phyloP scores from a whole-genome alignment of 768 basidiomycete genomes.

The Postia placenta region DNA sequence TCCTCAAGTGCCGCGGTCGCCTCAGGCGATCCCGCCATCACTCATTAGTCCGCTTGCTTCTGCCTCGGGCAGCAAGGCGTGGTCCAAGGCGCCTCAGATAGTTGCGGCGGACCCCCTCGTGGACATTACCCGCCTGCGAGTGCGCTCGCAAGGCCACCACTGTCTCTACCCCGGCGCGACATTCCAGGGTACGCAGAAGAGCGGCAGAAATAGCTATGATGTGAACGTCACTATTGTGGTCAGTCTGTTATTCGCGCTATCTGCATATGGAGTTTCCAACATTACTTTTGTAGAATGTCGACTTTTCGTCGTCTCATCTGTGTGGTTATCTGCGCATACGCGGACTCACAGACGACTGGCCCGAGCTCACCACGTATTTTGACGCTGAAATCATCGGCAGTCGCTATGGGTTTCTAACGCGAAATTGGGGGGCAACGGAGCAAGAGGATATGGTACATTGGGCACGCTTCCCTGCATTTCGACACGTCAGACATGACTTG shows the following conservation, averaged over 20 bases:
- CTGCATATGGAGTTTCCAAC: neutral
- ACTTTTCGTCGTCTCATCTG: conserved; percentile 78
- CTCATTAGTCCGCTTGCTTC: conserved; percentile 1
- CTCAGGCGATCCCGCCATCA: conserved; percentile 8
- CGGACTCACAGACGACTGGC: conserved; percentile 90
- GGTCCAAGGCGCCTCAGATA: conserved; percentile 5
- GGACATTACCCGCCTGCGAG: conserved; percentile 74
- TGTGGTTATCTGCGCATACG: conserved; percentile 92
- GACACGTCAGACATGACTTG: conserved; percentile 73
- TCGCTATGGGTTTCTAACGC: conserved; percentile 86
- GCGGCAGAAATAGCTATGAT: conserved; percentile 90
- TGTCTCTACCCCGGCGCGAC: conserved; percentile 85
- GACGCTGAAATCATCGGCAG: conserved; percentile 94
- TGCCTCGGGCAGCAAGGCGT: conserved; percentile 20
- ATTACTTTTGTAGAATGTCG: conserved; percentile 61
- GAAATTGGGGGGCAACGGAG: conserved; percentile 87
- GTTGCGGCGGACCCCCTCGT: conserved; percentile 45
- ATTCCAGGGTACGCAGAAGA: conserved; percentile 91
- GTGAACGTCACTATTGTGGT: conserved; percentile 91
- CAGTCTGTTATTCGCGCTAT: conserved; percentile 29
- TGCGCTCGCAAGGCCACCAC: conserved; percentile 65
- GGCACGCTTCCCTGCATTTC: conserved; percentile 88
- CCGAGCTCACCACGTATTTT: conserved; percentile 94
- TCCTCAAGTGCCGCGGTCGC: conserved; percentile 8
- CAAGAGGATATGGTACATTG: conserved; percentile 92